Percentiles rank a stretch among this genome's conserved stretches.
Evolutionary conservation across 352 stramenopile genomes (phyloP).

Genomic region (Peronosclerospora sorghi): DNA sequence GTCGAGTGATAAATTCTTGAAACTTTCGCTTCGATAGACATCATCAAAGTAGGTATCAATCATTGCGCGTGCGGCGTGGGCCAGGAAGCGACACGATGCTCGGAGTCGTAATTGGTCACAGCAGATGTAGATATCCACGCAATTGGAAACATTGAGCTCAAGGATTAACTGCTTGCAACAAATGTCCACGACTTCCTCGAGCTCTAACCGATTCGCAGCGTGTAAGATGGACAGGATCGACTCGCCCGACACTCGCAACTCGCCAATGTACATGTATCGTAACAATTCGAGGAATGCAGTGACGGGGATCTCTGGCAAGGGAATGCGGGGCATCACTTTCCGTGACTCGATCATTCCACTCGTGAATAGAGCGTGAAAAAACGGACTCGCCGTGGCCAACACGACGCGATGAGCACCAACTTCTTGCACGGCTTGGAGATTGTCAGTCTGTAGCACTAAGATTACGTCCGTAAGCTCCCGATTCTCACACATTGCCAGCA

Average conservation of each 20-base stretch:
- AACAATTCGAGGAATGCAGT: conserved; percentile 39
- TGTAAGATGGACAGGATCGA: conserved; percentile 54
- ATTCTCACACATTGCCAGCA: conserved; percentile 36
- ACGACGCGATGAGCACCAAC: conserved; percentile 54
- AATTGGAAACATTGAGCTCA: conserved; percentile 54
- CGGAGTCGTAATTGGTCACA: conserved; percentile 47
- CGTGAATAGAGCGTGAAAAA: conserved; percentile 69
- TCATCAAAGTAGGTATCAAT: conserved; percentile 53
- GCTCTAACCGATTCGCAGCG: conserved; percentile 60
- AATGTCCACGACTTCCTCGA: conserved; percentile 52
- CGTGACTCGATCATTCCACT: conserved; percentile 56
- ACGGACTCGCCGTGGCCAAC: conserved; percentile 47
- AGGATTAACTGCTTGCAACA: conserved; percentile 67
- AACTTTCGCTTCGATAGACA: conserved; percentile 42
- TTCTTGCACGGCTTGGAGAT: conserved; percentile 3
- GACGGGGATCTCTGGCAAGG: conserved; percentile 40
- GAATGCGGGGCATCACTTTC: conserved; percentile 18
- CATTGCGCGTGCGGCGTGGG: conserved; percentile 45
- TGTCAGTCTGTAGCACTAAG: conserved; percentile 32
- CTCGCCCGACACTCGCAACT: conserved; percentile 39
- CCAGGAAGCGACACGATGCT: conserved; percentile 33
- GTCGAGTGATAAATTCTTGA: conserved; percentile 38
- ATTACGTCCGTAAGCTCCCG: conserved; percentile 52
- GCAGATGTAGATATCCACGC: conserved; percentile 63
- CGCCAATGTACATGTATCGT: conserved; percentile 58